Conservation (phyloP, 2,329 filamentous ascomycete species). For the Colletotrichum melonis region DNA sequence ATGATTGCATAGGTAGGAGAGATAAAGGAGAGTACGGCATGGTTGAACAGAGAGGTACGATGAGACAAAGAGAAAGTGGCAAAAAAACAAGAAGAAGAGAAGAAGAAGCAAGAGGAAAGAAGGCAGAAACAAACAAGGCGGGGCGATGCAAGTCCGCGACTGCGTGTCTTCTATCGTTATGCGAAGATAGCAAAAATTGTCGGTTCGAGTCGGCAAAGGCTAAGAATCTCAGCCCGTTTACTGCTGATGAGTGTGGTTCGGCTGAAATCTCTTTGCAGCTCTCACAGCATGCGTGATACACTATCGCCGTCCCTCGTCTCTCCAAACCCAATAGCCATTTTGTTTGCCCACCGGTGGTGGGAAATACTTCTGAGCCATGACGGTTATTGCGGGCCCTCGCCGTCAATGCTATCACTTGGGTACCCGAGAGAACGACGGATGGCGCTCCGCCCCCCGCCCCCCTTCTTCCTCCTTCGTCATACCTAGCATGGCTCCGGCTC, state of each 20-base stretch:
- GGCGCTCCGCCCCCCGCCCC: not conserved
- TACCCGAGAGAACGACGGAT: not conserved
- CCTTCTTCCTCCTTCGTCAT: slow-evolving; percentile 1
- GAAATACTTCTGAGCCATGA: not conserved
- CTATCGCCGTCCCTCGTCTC: not conserved
- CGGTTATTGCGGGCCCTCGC: not conserved
- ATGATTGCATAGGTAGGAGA: not conserved
- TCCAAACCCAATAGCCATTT: not conserved
- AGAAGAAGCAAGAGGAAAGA: not conserved
- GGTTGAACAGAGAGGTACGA: not conserved
- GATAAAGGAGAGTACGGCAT: not conserved
- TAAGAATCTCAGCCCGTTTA: not conserved
- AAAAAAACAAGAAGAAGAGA: not conserved
- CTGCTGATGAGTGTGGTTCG: not conserved
- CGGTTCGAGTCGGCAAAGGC: not conserved
- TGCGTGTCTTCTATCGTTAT: not conserved
- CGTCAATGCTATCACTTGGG: not conserved
- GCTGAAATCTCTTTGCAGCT: not conserved
- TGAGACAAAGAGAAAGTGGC: not conserved
- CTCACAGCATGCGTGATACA: not conserved
- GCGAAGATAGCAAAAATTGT: not conserved
- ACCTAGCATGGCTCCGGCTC: slow-evolving; percentile 13
- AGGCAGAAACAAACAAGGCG: not conserved
- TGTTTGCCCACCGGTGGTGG: not conserved
- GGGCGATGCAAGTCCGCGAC: not conserved